Evolutionary conservation across 2,329 filamentous ascomycete genomes (phyloP).

Genomic region (Botrytis porri): DNA sequence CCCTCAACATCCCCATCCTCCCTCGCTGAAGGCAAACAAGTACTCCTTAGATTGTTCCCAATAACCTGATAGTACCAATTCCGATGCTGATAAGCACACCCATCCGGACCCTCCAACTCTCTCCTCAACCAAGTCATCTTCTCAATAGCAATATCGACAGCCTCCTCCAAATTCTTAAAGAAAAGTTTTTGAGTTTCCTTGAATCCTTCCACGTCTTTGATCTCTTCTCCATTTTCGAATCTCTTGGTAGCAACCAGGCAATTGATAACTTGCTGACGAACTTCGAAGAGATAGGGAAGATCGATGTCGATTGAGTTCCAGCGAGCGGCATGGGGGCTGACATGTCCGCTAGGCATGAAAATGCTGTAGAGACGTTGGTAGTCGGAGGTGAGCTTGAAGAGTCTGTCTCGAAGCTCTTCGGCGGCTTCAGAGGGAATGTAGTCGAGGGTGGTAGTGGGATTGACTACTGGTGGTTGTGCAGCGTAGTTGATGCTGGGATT

Average conservation of each 20-base stretch:
- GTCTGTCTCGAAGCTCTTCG: not conserved
- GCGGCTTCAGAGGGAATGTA: not conserved
- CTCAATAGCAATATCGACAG: not conserved
- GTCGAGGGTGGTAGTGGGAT: not conserved
- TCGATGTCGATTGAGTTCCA: not conserved
- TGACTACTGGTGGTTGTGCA: not conserved
- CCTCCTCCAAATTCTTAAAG: not conserved
- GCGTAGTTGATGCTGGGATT: fast-evolving
- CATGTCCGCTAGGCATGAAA: not conserved
- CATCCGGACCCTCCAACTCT: not conserved
- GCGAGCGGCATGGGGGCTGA: not conserved
- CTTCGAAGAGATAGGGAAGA: not conserved
- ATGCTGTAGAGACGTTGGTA: not conserved
- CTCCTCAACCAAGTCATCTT: not conserved
- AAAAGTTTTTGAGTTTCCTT: not conserved
- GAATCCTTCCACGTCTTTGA: not conserved
- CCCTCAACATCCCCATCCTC: no score
- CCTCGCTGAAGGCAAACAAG: not conserved
- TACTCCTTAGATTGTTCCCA: not conserved
- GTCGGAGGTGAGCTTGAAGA: not conserved
- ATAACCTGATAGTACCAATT: conserved; percentile 3
- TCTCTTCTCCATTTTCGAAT: not conserved
- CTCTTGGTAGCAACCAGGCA: not conserved
- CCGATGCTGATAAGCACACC: not conserved
- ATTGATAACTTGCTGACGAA: not conserved